Percentiles rank a stretch among this genome's conserved stretches.
phyloP scores from a whole-genome alignment of 1,284 basidiomycete genomes.

The Vanrija humicola region DNA sequence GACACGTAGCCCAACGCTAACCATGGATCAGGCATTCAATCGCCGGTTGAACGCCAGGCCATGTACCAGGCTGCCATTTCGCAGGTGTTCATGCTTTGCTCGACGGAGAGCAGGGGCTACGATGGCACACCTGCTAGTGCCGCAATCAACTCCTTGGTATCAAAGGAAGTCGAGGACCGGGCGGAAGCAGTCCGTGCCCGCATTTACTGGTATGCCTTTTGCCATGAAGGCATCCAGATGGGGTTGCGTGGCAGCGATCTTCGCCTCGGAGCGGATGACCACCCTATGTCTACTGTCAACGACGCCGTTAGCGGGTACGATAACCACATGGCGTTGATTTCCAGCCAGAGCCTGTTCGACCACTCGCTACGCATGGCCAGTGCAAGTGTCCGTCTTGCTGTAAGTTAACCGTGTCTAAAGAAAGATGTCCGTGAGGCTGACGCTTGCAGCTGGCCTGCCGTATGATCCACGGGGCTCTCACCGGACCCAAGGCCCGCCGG shows the following conservation, averaged over 20 bases:
- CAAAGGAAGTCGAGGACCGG: slow-evolving; percentile 50
- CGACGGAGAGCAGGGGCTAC: slow-evolving; percentile 53
- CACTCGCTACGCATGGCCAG: too few species aligned
- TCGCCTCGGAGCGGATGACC: slow-evolving; percentile 56
- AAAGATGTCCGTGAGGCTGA: not conserved
- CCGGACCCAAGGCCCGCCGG: slow-evolving; percentile 64
- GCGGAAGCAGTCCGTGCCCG: slow-evolving; percentile 58
- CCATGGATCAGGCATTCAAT: slow-evolving; percentile 50
- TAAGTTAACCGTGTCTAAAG: slow-evolving; percentile 14
- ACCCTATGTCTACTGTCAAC: slow-evolving; percentile 3
- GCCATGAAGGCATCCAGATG: slow-evolving; percentile 71
- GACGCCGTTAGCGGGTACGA: not conserved
- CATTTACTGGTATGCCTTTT: slow-evolving; percentile 77
- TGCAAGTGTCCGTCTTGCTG: slow-evolving; percentile 49
- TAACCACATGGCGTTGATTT: too few species aligned
- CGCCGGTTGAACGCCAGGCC: slow-evolving; percentile 56
- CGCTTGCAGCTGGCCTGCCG: slow-evolving; percentile 59
- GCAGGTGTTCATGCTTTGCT: slow-evolving; percentile 69
- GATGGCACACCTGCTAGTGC: slow-evolving; percentile 48
- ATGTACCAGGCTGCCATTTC: slow-evolving; percentile 62
- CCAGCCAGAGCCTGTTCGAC: too few species aligned
- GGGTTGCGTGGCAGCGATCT: slow-evolving; percentile 74
- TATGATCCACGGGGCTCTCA: slow-evolving; percentile 66
- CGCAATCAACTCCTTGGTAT: slow-evolving; percentile 48
- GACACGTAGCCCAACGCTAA: not conserved